These are phyloP conservation scores for Candida maltosa DNA, from an alignment of 805 yeast genomes.

Conservation along the genomic window DNA sequence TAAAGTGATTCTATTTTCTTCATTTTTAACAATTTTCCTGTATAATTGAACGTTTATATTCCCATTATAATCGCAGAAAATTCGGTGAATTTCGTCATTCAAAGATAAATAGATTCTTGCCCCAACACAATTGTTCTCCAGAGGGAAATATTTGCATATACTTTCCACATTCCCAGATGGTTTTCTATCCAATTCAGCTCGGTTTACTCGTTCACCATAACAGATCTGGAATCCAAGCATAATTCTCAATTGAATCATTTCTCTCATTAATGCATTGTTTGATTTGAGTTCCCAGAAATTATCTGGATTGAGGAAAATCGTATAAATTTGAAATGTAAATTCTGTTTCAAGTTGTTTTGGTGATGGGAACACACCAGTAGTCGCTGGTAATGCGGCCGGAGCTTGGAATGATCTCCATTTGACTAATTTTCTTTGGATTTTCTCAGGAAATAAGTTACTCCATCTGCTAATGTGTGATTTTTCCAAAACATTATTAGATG, in stretches of 20 bases:
- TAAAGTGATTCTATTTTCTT: slow-evolving; percentile 7
- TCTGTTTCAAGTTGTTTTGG: slow-evolving; percentile 63
- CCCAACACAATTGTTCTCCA: slow-evolving; percentile 42
- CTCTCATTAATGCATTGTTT: slow-evolving; percentile 63
- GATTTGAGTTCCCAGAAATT: slow-evolving; percentile 50
- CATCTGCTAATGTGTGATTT: slow-evolving; percentile 76
- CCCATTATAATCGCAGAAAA: slow-evolving; percentile 69
- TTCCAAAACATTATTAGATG: slow-evolving; percentile 50
- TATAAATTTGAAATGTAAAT: slow-evolving; percentile 81
- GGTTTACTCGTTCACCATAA: slow-evolving; percentile 62
- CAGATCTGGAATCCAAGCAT: slow-evolving; percentile 90
- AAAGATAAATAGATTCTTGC: slow-evolving; percentile 70
- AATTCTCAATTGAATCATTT: slow-evolving; percentile 81
- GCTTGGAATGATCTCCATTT: slow-evolving; percentile 93
- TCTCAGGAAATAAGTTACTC: slow-evolving; percentile 84
- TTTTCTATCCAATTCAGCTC: slow-evolving; percentile 59
- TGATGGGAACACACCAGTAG: slow-evolving; percentile 75
- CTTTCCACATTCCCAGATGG: slow-evolving; percentile 54
- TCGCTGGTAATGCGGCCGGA: slow-evolving; percentile 88
- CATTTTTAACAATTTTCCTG: slow-evolving; percentile 15
- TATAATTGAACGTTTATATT: slow-evolving; percentile 79
- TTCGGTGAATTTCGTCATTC: slow-evolving; percentile 82
- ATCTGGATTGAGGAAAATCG: slow-evolving; percentile 63
- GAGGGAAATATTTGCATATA: slow-evolving; percentile 55
- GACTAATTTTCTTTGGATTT: slow-evolving; percentile 60